These are phyloP conservation scores for Leptographium galeiforme DNA, from an alignment of 2,329 filamentous ascomycete species.

Conservation along the genomic window DNA sequence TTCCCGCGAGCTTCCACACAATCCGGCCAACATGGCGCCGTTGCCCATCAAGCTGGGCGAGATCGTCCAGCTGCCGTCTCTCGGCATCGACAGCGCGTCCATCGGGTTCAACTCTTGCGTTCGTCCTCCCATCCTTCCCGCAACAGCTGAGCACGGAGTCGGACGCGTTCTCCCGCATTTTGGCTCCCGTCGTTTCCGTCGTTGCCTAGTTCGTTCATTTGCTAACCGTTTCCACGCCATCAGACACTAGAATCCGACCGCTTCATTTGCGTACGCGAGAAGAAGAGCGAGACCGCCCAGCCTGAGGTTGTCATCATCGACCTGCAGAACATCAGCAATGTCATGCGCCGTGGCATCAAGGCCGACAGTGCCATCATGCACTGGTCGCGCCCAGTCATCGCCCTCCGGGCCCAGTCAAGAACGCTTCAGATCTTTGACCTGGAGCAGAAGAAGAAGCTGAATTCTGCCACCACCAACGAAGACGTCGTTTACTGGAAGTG, in stretches of 20 bases:
- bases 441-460: slow-evolving; percentile 83
- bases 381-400: slow-evolving; percentile 91
- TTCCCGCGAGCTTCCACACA: neutral
- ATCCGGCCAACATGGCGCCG: slow-evolving; percentile 19
- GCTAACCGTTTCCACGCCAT: slow-evolving; percentile 9
- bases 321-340: slow-evolving; percentile 93
- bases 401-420: slow-evolving; percentile 83
- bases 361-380: slow-evolving; percentile 99
- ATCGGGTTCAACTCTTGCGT: slow-evolving; percentile 85
- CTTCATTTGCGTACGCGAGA: slow-evolving; percentile 93
- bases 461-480: slow-evolving; percentile 91
- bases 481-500: slow-evolving; percentile 99
- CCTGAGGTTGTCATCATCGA: slow-evolving; percentile 96
- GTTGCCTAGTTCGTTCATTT: neutral
- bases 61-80: slow-evolving; percentile 25
- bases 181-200: too few species aligned
- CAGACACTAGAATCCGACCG: slow-evolving; percentile 96
- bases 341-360: slow-evolving; percentile 90
- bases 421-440: slow-evolving; percentile 98
- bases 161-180: neutral
- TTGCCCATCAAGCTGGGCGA: slow-evolving; percentile 27
- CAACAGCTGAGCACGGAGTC: neutral
- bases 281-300: slow-evolving; percentile 69
- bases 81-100: slow-evolving; percentile 23
- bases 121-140: slow-evolving; percentile 25